Percentiles rank a stretch among this genome's conserved stretches.
phyloP scores from a whole-genome alignment of 352 stramenopile genomes.

The Globisporangium abappressorium region DNA sequence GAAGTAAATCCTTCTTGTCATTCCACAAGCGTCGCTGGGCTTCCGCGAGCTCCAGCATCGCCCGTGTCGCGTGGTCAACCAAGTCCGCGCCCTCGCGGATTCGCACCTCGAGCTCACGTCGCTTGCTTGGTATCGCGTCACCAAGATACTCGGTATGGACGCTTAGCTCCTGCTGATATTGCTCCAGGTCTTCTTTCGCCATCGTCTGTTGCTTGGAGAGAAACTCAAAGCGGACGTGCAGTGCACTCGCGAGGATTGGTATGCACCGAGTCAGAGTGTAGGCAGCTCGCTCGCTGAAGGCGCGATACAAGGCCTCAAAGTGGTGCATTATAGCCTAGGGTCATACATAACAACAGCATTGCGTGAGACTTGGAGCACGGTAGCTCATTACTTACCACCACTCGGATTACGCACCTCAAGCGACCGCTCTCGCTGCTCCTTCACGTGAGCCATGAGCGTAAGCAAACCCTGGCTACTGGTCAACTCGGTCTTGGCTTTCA shows the following conservation, averaged over 20 bases:
- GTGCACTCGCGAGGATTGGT: neutral
- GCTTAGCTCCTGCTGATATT: conserved; percentile 36
- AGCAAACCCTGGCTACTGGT: neutral
- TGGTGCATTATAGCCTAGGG: neutral
- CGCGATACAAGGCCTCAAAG: neutral
- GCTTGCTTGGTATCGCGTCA: conserved; percentile 45
- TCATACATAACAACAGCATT: no score
- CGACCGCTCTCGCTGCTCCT: conserved; percentile 1
- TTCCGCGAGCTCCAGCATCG: conserved; percentile 47
- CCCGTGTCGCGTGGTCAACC: conserved; percentile 33
- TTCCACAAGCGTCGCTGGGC: conserved; percentile 50
- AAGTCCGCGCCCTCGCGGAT: conserved; percentile 53
- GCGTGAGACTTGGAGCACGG: no score
- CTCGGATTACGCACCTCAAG: neutral
- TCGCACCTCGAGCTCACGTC: conserved; percentile 46
- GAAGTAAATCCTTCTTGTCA: conserved; percentile 29
- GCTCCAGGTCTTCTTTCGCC: conserved; percentile 36
- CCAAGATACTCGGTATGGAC: conserved; percentile 50
- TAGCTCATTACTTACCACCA: no score
- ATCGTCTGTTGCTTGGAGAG: conserved; percentile 43
- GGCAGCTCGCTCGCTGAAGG: neutral
- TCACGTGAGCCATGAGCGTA: neutral
- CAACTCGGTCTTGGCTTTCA: neutral
- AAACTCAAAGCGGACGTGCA: conserved; percentile 49
- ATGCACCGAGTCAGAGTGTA: neutral